Percentiles rank a stretch among this genome's conserved stretches.
Evolutionary conservation across 331 rosid genomes (phyloP).

Genomic region (Acacia pycnantha): DNA sequence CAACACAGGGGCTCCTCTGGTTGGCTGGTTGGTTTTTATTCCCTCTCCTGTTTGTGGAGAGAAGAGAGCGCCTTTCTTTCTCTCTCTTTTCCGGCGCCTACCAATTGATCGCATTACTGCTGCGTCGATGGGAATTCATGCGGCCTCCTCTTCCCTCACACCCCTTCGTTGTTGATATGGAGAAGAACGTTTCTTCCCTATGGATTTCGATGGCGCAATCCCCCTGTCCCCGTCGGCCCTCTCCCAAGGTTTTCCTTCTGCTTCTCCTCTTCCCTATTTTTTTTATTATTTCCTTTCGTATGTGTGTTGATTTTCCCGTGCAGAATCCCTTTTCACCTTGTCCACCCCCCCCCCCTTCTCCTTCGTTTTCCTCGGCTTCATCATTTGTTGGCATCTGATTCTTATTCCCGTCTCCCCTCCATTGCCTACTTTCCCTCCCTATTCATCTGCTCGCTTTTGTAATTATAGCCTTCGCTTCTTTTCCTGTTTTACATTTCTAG

Average conservation of each 20-base stretch:
- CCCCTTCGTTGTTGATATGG: constrained; percentile 39
- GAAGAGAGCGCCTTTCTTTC: constrained; percentile 50
- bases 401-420: neutral
- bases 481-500: neutral
- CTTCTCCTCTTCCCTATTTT: neutral
- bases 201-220: constrained; percentile 88
- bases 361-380: neutral
- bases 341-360: neutral
- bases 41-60: constrained; percentile 78
- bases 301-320: neutral
- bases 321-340: neutral
- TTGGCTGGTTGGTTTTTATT: constrained; percentile 88
- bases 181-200: constrained; percentile 35
- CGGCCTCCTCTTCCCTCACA: constrained; percentile 40
- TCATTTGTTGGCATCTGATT: neutral
- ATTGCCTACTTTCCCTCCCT: neutral
- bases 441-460: neutral
- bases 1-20: constrained; percentile 16
- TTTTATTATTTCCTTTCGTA: neutral
- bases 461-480: neutral
- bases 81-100: neutral
- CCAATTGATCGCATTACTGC: neutral
- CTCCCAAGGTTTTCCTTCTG: constrained; percentile 51
- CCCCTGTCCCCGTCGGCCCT: constrained; percentile 53
- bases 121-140: constrained; percentile 44